Base-by-base conservation (phyloP, 2,329 filamentous ascomycete genomes). In the Aspergillus niger region DNA sequence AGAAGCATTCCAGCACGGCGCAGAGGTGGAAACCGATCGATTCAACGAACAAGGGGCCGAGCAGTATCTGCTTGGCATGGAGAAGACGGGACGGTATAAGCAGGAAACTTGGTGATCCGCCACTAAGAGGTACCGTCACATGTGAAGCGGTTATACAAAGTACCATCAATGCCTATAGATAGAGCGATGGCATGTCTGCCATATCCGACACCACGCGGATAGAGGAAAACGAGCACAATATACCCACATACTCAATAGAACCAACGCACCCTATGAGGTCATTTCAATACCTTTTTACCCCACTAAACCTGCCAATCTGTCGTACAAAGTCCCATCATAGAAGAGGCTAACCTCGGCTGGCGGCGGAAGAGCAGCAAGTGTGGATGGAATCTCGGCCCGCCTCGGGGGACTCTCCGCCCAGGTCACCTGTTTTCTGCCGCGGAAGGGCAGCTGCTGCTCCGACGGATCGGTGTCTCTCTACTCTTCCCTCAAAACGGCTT, bases 81-180 rank as follows among this genome's bases (percentile, higher is more conserved):
- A 90, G 75, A 88, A 83, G 71, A 76, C 72, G 22, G 86, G 86
- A 10, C 76, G 85, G 59, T 90, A 88, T 72, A 85, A 85, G 68
- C 87, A 90, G 70, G 88, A 91, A 76, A 91, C 88, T 6, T 91
- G 88, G 88, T 90, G 61, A 59, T 54, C 15, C n/a, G 32, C 26
- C 32, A 10, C 28, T 20, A 32, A 36, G 32, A 13, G 32, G 32
- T 36, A 36, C 32, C 11, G 32, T 55, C 53, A 47, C 24, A 44
- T 54, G 51, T 41, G 36, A 54, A 36, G 32, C 32, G 32, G 32
- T 54, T 39, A 24, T 26, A 20, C 20, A 20, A 20, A 20, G 20
- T 20, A 2, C 32, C 28, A 32, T 41, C 28, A 13, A 36, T 11
- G 13, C 32, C 32, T 15, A 39, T 20, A 54, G 51, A 54, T 22